Conservation (phyloP, 306 rosid species). For the Argentina anserina region DNA sequence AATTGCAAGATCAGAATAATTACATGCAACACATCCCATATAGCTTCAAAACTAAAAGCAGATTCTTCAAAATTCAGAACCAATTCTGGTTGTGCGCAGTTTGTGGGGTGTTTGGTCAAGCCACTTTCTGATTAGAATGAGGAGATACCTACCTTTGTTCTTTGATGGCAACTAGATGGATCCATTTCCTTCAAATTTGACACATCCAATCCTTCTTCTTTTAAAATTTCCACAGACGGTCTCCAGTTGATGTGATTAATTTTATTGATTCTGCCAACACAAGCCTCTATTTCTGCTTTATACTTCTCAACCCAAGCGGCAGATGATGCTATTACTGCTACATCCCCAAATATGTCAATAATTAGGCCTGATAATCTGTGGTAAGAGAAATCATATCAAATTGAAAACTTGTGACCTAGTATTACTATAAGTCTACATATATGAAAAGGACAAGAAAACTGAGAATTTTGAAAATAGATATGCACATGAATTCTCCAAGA, state of each 20-base stretch:
- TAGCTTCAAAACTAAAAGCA: constrained; percentile 1
- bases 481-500: neutral
- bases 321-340: constrained; percentile 88
- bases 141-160: constrained; percentile 55
- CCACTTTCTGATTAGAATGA: constrained; percentile 5
- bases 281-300: constrained; percentile 64
- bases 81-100: neutral
- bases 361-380: constrained; percentile 84
- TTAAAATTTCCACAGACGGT: constrained; percentile 77
- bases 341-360: constrained; percentile 78
- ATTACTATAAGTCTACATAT: neutral
- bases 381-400: constrained; percentile 15
- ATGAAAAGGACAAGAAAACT: neutral
- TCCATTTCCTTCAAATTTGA: constrained; percentile 46
- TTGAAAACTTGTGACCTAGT: constrained; percentile 6
- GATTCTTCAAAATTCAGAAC: constrained; percentile 7
- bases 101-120: neutral
- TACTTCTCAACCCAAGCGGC: constrained; percentile 99
- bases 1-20: constrained; percentile 17
- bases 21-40: constrained; percentile 9
- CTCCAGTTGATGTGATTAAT: constrained; percentile 80
- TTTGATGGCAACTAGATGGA: constrained; percentile 56
- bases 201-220: constrained; percentile 75
- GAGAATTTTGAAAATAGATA: neutral
- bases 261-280: constrained; percentile 39